phyloP scores from a whole-genome alignment of 495 filamentous ascomycete genomes.

The Talaromyces proteolyticus region DNA sequence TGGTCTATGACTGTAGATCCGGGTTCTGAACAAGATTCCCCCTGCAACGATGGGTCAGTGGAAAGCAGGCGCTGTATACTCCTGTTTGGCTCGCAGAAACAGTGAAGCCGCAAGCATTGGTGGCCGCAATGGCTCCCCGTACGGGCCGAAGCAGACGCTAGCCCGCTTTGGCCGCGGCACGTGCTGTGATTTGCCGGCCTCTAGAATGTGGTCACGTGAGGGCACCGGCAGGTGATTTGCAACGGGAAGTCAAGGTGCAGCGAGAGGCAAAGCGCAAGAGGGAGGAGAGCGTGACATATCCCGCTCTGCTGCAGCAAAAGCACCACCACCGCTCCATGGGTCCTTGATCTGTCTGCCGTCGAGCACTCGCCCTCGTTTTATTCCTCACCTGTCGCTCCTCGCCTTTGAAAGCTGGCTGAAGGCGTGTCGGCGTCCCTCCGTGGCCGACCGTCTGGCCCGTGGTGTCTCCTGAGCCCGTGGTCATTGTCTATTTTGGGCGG shows the following conservation, averaged over 20 bases:
- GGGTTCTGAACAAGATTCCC: too few relatives aligned
- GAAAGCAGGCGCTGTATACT: too few relatives aligned
- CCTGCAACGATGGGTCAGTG: too few relatives aligned
- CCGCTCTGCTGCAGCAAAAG: not conserved
- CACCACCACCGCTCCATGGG: not conserved
- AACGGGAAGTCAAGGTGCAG: not conserved
- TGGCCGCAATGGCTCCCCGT: not conserved
- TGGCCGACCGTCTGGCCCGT: conserved; percentile 1
- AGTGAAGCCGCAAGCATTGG: not conserved
- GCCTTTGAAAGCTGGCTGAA: not conserved
- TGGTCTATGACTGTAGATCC: too few relatives aligned
- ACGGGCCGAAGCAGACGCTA: not conserved
- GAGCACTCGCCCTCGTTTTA: not conserved
- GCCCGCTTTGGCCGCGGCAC: too few relatives aligned
- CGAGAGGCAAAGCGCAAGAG: not conserved
- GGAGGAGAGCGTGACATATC: not conserved
- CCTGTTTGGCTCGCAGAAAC: too few relatives aligned
- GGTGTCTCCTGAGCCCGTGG: not conserved
- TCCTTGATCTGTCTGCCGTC: not conserved
- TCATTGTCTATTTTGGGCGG: too few relatives aligned
- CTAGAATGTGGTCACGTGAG: not conserved
- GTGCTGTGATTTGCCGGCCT: not conserved
- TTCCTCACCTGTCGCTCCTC: not conserved
- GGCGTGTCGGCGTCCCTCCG: not conserved
- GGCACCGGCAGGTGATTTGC: not conserved